phyloP scores from a whole-genome alignment of 345 rosid species.

The Brassica carinata region DNA sequence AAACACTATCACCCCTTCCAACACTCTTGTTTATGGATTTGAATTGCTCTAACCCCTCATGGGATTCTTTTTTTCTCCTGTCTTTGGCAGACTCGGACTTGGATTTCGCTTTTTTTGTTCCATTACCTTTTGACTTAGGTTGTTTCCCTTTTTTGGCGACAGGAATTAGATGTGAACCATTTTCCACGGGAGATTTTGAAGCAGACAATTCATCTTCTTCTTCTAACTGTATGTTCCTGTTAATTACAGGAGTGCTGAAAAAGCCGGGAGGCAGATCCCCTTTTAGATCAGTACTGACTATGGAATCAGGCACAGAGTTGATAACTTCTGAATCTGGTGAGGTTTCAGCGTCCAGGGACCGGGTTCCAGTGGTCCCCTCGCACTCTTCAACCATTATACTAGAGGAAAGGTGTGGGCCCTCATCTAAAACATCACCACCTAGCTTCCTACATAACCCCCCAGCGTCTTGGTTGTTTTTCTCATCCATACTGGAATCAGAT shows the following conservation, averaged over 20 bases:
- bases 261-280: conserved; percentile 43
- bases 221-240: conserved; percentile 52
- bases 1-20: conserved; percentile 43
- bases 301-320: conserved; percentile 65
- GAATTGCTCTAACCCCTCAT: conserved; percentile 38
- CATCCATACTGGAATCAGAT: conserved; percentile 42
- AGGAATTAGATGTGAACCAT: conserved; percentile 38
- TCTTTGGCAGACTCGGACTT: conserved; percentile 49
- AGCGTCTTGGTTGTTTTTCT: conserved; percentile 42
- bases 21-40: conserved; percentile 44
- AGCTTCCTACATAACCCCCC: conserved; percentile 43
- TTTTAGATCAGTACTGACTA: conserved; percentile 44
- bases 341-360: conserved; percentile 70
- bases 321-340: conserved; percentile 99
- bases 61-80: conserved; percentile 47
- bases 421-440: conserved; percentile 47
- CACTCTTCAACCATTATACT: conserved; percentile 45
- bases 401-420: conserved; percentile 38
- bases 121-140: conserved; percentile 55
- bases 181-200: conserved; percentile 38
- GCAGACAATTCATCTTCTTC: conserved; percentile 44
- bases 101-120: conserved; percentile 51
- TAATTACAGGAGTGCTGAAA: conserved; percentile 44
- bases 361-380: conserved; percentile 46
- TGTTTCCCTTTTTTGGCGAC: conserved; percentile 43